phyloP scores from a whole-genome alignment of 1,284 basidiomycete species.

The Trametes hirsuta region DNA sequence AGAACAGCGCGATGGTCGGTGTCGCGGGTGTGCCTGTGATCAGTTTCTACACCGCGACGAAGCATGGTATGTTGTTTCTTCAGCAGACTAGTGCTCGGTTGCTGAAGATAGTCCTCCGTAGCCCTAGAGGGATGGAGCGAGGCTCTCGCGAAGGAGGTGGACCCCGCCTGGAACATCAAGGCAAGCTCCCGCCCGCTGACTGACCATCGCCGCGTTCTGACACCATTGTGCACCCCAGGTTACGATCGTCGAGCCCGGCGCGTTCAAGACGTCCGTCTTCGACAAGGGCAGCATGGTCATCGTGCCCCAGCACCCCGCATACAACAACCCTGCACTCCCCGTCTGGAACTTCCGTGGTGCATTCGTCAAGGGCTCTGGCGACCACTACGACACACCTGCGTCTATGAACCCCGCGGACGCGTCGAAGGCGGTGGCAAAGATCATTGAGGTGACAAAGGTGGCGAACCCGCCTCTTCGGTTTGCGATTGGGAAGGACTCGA shows the following conservation, averaged over 20 bases:
- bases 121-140: not conserved
- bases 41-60: too few relatives aligned
- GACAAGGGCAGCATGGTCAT: not conserved
- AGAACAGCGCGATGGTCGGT: too few relatives aligned
- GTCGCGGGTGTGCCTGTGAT: too few relatives aligned
- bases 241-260: slow-evolving; percentile 18
- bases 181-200: not conserved
- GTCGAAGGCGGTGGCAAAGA: slow-evolving; percentile 2
- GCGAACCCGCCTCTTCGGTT: slow-evolving; percentile 16
- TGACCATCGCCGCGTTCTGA: not conserved
- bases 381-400: not conserved
- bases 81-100: too few relatives aligned
- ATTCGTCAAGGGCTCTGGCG: slow-evolving; percentile 6
- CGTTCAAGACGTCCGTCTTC: slow-evolving; percentile 10
- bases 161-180: not conserved
- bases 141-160: not conserved
- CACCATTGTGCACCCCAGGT: not conserved
- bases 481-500: slow-evolving; percentile 13
- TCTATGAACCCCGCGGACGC: slow-evolving; percentile 3
- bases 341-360: not conserved
- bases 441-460: slow-evolving; percentile 7
- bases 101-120: too few relatives aligned
- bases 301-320: slow-evolving; percentile 18
- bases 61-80: too few relatives aligned
- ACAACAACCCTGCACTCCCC: slow-evolving; percentile 10